Evolutionary conservation across 208 protist species (phyloP).

Genomic region (Perkinsela sp.): DNA sequence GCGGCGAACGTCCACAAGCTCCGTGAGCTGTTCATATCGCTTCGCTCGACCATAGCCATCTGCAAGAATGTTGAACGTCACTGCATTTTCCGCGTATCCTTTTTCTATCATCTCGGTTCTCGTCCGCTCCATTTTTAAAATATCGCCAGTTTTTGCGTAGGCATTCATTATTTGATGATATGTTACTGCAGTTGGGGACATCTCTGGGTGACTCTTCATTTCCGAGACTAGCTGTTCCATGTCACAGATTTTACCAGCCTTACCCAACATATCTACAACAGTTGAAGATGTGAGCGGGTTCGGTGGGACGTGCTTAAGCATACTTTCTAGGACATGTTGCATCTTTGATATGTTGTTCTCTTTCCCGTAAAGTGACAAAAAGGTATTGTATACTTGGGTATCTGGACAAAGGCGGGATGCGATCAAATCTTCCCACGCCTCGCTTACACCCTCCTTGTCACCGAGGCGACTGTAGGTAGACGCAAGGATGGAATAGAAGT

Average conservation of each 20-base stretch:
- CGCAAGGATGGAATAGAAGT: slow-evolving; percentile 49
- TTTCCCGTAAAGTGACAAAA: slow-evolving; percentile 33
- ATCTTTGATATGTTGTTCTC: slow-evolving; percentile 39
- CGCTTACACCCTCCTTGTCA: slow-evolving; percentile 27
- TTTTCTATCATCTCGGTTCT: slow-evolving; percentile 22
- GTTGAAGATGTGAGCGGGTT: slow-evolving; percentile 53
- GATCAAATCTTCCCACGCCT: slow-evolving; percentile 47
- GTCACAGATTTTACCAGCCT: slow-evolving; percentile 39
- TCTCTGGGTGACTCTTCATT: slow-evolving; percentile 42
- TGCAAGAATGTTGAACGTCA: slow-evolving; percentile 52
- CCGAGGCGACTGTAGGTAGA: slow-evolving; percentile 42
- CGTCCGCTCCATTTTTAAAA: slow-evolving; percentile 44
- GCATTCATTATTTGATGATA: slow-evolving; percentile 58
- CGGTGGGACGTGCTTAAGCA: slow-evolving; percentile 54
- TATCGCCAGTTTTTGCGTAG: slow-evolving; percentile 45
- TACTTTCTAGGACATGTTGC: slow-evolving; percentile 46
- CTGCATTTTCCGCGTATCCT: slow-evolving; percentile 30
- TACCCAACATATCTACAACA: slow-evolving; percentile 48
- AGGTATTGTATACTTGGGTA: slow-evolving; percentile 55
- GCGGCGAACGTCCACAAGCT: slow-evolving; percentile 18
- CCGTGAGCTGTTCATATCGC: slow-evolving; percentile 32
- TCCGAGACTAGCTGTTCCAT: slow-evolving; percentile 55
- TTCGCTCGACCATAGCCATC: slow-evolving; percentile 40
- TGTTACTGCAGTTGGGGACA: slow-evolving; percentile 44
- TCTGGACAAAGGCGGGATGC: slow-evolving; percentile 43